Evolutionary conservation across 2,329 filamentous ascomycete species (phyloP), one percentile per base, ranked within the genome.

Genomic region (Nannizziopsis barbatae): DNA sequence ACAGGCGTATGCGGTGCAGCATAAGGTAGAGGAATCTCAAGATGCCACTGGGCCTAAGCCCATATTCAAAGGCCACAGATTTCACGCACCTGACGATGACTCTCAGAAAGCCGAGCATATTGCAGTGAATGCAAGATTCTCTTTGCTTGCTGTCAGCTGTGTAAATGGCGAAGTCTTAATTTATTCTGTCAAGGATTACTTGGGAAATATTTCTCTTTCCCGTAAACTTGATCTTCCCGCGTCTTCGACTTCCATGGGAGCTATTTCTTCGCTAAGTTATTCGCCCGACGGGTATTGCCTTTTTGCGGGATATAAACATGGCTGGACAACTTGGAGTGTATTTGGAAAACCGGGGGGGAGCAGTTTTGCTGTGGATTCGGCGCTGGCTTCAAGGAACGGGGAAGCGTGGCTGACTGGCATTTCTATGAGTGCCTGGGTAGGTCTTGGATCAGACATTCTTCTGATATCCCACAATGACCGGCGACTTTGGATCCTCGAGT

Each of bases 281-380:
- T 95, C 92, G 1, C 88, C 90, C 0, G 92, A 98, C 64, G 92
- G 92, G 14, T 95, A 96, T 64, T 95, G 89, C 63, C 75, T 98
- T 7, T 95, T 98, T 65, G 88, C 84, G 38, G 92, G 90, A 1
- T 96, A 90, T 60, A 83, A 92, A 58, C 81, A 83, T 50, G 93
- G 92, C 0, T 98, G 92, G 92, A 84, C 86, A 3, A 90, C 82
- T 41, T 98, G 90, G 90, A 96, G 90, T 63, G 92, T 96, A 33
- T 98, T 94, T 65, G 92, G 92, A 31, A 95, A 95, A 65, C 76
- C 83, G 2, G 83, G 88, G 11, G 88, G 84, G 48, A 86, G 80
- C 57, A 95, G 86, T 61, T 96, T 96, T 62, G 74, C 76, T 5
- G 74, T 78, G 10, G 85, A 94, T 57, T 71, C 73, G 20, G 66